phyloP scores from a whole-genome alignment of 352 stramenopile genomes.

The Pythium phragmiticola region DNA sequence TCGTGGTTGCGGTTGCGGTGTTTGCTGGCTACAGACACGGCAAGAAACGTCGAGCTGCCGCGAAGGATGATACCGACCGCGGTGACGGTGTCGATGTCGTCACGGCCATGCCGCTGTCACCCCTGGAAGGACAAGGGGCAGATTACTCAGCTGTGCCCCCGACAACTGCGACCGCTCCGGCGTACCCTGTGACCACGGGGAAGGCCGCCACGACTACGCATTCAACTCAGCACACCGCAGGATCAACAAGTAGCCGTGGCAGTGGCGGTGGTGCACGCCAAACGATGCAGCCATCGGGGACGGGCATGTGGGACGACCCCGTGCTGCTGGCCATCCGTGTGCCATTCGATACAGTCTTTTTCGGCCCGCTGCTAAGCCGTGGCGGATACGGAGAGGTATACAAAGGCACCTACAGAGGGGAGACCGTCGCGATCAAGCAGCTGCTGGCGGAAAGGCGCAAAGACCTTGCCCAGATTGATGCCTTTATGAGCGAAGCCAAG shows the following conservation, averaged over 20 bases:
- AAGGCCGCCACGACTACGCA: slow-evolving; percentile 36
- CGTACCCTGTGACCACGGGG: too few species aligned
- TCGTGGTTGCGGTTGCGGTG: not conserved
- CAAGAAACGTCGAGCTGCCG: not conserved
- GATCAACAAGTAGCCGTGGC: slow-evolving; percentile 8
- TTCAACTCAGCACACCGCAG: slow-evolving; percentile 26
- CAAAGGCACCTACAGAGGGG: slow-evolving; percentile 30
- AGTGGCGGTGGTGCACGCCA: slow-evolving; percentile 2
- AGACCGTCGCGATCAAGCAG: slow-evolving; percentile 44
- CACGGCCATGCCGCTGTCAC: slow-evolving; percentile 7
- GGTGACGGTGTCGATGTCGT: not conserved
- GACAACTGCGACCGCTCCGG: too few species aligned
- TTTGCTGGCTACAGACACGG: not conserved
- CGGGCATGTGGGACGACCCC: slow-evolving; percentile 15
- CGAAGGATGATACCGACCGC: not conserved
- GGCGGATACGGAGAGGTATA: slow-evolving; percentile 36
- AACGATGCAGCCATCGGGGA: slow-evolving; percentile 16
- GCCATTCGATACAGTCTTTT: not conserved
- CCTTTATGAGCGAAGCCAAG: slow-evolving; percentile 41
- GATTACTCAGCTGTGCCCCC: not conserved
- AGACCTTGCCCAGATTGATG: slow-evolving; percentile 32
- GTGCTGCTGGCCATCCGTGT: slow-evolving; percentile 6
- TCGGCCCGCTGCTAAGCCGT: slow-evolving; percentile 12
- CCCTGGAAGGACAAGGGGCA: not conserved
- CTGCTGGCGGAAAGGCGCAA: slow-evolving; percentile 31